phyloP scores from a whole-genome alignment of 768 basidiomycete species.

The Lactarius hengduanensis region DNA sequence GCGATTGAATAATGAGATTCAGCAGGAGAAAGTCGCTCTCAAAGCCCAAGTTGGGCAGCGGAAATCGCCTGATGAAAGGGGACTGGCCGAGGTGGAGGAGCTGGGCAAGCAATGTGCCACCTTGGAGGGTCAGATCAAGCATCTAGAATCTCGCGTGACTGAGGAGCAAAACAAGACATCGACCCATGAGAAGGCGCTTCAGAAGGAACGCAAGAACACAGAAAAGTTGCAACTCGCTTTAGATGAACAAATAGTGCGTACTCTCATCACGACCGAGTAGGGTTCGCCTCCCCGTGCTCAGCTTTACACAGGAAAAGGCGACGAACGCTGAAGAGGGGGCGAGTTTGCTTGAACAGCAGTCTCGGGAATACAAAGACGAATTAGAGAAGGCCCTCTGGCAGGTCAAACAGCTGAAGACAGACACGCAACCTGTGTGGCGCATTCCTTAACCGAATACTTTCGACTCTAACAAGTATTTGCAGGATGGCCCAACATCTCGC shows the following conservation, averaged over 20 bases:
- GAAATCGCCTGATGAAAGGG: slow-evolving; percentile 64
- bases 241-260: slow-evolving; percentile 16
- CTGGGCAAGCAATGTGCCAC: slow-evolving; percentile 54
- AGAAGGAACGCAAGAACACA: slow-evolving; percentile 28
- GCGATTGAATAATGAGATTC: slow-evolving; percentile 54
- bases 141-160: slow-evolving; percentile 41
- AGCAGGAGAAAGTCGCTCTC: slow-evolving; percentile 53
- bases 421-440: slow-evolving; percentile 7
- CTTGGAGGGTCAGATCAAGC: slow-evolving; percentile 53
- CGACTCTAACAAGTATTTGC: neutral
- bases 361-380: slow-evolving; percentile 20
- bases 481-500: slow-evolving; percentile 8
- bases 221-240: slow-evolving; percentile 23
- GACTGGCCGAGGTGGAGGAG: slow-evolving; percentile 55
- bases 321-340: slow-evolving; percentile 27
- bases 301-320: slow-evolving; percentile 31
- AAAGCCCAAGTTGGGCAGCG: slow-evolving; percentile 66
- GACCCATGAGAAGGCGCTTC: slow-evolving; percentile 24
- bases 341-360: slow-evolving; percentile 20
- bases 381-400: slow-evolving; percentile 32
- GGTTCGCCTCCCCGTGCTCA: neutral
- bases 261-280: neutral
- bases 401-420: slow-evolving; percentile 15
- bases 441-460: neutral
- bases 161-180: slow-evolving; percentile 34